Evolutionary conservation across 2,329 filamentous ascomycete genomes (phyloP), one percentile per base, ranked within the genome.

Genomic region (Botryotinia calthae): DNA sequence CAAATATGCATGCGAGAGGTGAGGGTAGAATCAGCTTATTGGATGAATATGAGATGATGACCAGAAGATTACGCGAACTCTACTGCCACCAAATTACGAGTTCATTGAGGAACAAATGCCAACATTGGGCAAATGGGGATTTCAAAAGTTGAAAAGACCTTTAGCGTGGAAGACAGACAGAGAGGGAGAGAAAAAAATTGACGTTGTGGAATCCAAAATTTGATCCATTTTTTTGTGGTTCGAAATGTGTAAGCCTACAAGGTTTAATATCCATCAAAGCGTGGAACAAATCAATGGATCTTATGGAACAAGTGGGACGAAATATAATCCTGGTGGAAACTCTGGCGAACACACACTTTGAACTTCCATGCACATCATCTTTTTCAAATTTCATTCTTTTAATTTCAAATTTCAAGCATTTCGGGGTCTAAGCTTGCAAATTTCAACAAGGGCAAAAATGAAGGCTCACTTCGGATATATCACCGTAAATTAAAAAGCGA

Each of bases 361-460:
- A 28, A 51, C 25, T 54, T 67, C 64, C 65, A 67, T 67, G 65
- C 65, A 67, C 48, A 67, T 67, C 65, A 67, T 67, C 9, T 40
- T 67, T 28, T 42, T 42, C 34, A 40, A 42, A 7, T 42, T 31
- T 40, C 59, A 62, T 40, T 65, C 25, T 37, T 67, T 34, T 37
- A 28, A 40, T 54, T 28, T 67, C 61, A 7, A 54, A 40, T 67
- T 40, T 42, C 22, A 42, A 66, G 22, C 31, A 37, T 40, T 48
- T 71, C 61, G 62, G 25, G 61, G 70, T 46, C 48, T 66, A 46
- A 67, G 70, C 70, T 72, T 72, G 62, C 40, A 59, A 71, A 42
- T 40, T 54, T 46, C 46, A 66, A 71, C 37, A 46, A 67, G 54
- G 63, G 70, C 70, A 28, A 71, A 51, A 70, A 56, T 31, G 42